Evolutionary conservation across 2,329 filamentous ascomycete genomes (phyloP).

Genomic region (Fusarium cicatricum): DNA sequence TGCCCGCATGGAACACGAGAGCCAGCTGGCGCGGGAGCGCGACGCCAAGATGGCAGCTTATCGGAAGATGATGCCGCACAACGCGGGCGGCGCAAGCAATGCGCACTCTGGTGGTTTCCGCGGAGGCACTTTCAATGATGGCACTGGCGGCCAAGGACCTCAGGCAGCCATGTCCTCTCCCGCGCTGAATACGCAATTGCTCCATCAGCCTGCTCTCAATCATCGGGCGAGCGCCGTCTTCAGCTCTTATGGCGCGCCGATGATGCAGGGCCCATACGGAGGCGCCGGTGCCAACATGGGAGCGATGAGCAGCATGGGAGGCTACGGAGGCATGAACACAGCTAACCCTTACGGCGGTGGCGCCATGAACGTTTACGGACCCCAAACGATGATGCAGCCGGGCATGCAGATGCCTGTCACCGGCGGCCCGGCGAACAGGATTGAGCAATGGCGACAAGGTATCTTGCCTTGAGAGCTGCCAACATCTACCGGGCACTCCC

Average conservation of each 20-base stretch:
- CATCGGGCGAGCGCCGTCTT: conserved; percentile 46
- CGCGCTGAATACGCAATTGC: conserved; percentile 39
- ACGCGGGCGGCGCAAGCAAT: conserved; percentile 44
- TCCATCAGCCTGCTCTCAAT: conserved; percentile 31
- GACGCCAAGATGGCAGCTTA: conserved; percentile 59
- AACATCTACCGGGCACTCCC: background rate
- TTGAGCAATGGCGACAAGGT: conserved; percentile 55
- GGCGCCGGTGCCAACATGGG: conserved; percentile 36
- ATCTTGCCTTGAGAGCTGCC: conserved; percentile 45
- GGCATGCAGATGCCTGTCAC: conserved; percentile 42
- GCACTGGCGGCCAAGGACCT: conserved; percentile 50
- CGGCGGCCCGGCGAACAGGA: conserved; percentile 46
- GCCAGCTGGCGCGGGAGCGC: conserved; percentile 51
- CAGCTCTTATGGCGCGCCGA: conserved; percentile 42
- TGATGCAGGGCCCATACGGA: conserved; percentile 38
- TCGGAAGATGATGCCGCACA: conserved; percentile 59
- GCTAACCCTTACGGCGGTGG: conserved; percentile 35
- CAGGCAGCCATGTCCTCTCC: conserved; percentile 41
- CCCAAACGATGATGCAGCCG: conserved; percentile 38
- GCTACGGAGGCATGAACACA: conserved; percentile 36
- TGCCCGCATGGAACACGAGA: conserved; percentile 52
- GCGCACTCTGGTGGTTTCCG: conserved; percentile 56
- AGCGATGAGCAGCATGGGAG: conserved; percentile 30
- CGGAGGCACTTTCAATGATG: conserved; percentile 64
- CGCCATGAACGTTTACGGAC: conserved; percentile 19